A percentile compares a stretch with the other conserved stretches of the same genome.
These are phyloP conservation scores for Claviceps arundinis DNA, from an alignment of 2,329 filamentous ascomycete species.

Conservation along the genomic window DNA sequence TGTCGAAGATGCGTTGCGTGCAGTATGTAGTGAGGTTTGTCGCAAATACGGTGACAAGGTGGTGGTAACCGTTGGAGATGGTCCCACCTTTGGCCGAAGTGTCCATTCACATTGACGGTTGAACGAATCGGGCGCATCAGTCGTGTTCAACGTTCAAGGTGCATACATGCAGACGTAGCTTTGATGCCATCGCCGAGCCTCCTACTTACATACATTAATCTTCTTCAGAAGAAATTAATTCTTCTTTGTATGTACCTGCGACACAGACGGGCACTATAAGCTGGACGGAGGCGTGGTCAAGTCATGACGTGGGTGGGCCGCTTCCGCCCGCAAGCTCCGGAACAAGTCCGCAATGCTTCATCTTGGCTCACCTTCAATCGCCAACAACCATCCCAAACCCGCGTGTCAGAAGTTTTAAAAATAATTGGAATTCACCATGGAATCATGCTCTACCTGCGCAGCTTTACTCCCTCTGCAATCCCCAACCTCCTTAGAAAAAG, in stretches of 20 bases:
- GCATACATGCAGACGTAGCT: no score
- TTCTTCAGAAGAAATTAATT: background rate
- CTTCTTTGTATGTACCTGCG: background rate
- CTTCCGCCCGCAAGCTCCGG: background rate
- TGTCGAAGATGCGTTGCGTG: background rate
- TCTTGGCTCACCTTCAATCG: no score
- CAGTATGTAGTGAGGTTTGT: background rate
- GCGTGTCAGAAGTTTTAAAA: no score
- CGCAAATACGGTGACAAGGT: background rate
- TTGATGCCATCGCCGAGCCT: no score
- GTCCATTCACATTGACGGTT: no score
- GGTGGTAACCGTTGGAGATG: background rate
- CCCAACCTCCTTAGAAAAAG: slow-evolving; percentile 45
- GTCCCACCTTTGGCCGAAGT: background rate
- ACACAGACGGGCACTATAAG: background rate
- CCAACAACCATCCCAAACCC: background rate
- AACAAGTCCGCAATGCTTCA: no score
- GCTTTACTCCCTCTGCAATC: slow-evolving; percentile 42
- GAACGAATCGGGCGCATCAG: no score
- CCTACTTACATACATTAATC: no score
- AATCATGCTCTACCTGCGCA: slow-evolving; percentile 59
- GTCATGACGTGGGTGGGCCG: slow-evolving; percentile 6
- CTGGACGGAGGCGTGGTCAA: background rate
- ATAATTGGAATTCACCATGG: slow-evolving; percentile 13
- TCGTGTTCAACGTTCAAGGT: no score